Conservation (phyloP, 2,329 filamentous ascomycete species). For the Talaromyces sp. region DNA sequence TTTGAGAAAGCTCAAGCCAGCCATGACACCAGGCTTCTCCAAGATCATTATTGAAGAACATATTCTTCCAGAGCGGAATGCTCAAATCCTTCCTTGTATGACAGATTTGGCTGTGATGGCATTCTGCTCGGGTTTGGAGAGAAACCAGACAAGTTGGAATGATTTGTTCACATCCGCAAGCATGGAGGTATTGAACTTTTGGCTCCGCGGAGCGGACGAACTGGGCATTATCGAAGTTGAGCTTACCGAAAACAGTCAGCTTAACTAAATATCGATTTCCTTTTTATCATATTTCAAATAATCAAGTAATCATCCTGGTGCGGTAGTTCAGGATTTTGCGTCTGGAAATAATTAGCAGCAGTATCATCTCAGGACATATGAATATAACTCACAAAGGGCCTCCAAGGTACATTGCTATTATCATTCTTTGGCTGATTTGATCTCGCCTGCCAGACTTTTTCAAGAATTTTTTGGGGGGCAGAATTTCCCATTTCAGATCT, state of each 20-base stretch:
- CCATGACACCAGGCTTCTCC: too few species aligned
- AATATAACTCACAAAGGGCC: constrained; percentile 28
- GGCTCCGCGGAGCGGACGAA: too few species aligned
- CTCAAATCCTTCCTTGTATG: too few species aligned
- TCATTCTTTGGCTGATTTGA: constrained; percentile 22
- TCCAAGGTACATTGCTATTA: constrained; percentile 30
- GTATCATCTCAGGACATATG: neutral
- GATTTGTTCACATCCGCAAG: too few species aligned
- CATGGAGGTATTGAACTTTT: too few species aligned
- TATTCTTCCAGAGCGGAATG: too few species aligned
- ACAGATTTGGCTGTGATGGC: too few species aligned
- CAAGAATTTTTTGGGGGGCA: constrained; percentile 24
- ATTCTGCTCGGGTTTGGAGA: too few species aligned
- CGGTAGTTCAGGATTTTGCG: constrained; percentile 21
- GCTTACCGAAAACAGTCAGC: neutral
- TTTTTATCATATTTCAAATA: constrained; percentile 18
- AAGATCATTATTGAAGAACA: too few species aligned
- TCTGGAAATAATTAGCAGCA: constrained; percentile 18
- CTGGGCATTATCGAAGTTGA: constrained; percentile 20
- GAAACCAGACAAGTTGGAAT: too few species aligned
- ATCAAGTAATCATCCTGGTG: constrained; percentile 36
- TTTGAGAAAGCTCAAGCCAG: too few species aligned
- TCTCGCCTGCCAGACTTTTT: constrained; percentile 31
- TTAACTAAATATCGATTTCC: neutral
- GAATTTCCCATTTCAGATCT: constrained; percentile 30